Evolutionary conservation across 768 basidiomycete species (phyloP), one percentile per base, ranked within the genome.

Genomic region (Goffeauzyma gilvescens): DNA sequence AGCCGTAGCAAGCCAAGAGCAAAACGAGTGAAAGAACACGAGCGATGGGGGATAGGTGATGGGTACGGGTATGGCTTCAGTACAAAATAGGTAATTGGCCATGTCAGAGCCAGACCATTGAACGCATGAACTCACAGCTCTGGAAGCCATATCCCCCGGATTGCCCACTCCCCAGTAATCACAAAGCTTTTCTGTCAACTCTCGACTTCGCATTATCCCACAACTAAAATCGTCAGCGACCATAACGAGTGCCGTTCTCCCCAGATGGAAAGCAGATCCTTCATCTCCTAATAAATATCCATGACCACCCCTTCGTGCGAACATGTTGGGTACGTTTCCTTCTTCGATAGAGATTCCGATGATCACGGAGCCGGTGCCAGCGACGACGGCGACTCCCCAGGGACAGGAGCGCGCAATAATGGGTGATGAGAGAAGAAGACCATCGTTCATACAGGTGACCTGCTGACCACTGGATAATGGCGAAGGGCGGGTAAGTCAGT

Each of bases 201-300:
- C 28, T 31, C 39, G 8, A 9, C 26, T 14, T 28, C 4, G 20
- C 3, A 9, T 31, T 28, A 12, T n/a, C 26, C 21, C 21, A n/a
- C 25, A 41, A 18, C 31, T 31, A 7, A 18, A 8, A 31, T 21
- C 39, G 17, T 41, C 26, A 10, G 28, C 18, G n/a, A 31, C 26
- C 26, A 23, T 23, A n/a, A 25, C 2, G 8, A 41, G 26, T 4
- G 39, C 39, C 28, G 39, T 41, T 28, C 20, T 25, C 13, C 26
- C 25, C 8, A 41, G 17, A 21, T 41, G 39, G 31, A 28, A 41
- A 41, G 26, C 39, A 2, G 39, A 41, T 20, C 39, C 39, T 20
- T 31, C 25, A 18, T 41, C 39, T 6, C 28, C 28, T 12, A 41
- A 41, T 10, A 41, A 14, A 21, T 41, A 25, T 4, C 39, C 39